Evolutionary conservation across 768 basidiomycete genomes (phyloP), one percentile per base, ranked within the genome.

Genomic region (Macrocybe gigantea): DNA sequence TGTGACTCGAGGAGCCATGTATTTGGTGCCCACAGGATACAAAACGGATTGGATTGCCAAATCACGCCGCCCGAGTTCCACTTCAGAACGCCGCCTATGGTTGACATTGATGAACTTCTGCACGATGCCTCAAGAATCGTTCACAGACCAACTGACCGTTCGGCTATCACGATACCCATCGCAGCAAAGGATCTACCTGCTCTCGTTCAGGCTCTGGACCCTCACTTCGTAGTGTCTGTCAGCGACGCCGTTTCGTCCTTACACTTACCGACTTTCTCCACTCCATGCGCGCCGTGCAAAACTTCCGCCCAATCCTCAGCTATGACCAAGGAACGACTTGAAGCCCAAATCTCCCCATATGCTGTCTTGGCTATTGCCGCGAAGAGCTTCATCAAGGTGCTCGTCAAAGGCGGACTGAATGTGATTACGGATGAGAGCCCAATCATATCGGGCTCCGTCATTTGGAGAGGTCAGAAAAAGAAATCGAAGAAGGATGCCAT

Each of bases 341-440:
- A 72, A 32, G 50, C 50, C 5, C 53, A 56, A 12, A 55, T 78
- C 8, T 70, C 70, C 12, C 72, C 75, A 9, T 55, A 64, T 55
- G 72, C 73, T 5, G 54, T 70, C 38, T 57, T 79, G 12, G 60
- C 73, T 7, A 50, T 74, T 12, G 52, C 62, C 5, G 56, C 64
- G 7, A 58, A 62, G 47, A 56, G 50, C 31, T 70, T 77, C 44
- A 52, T 73, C 6, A 62, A 63, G 11, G 52, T 55, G 1, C 56
- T 77, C 41, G 58, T 76, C 14, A 52, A 57, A 32, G 62, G 62
- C 30, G 77, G 71, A 12, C 45, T 73, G 33, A 64, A 69, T 22
- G 22, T 22, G 1, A 22, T 22, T 22, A 22, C 1, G 22, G 22
- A 22, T 22, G 22, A 22, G 22, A 22, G 22, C 22, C 22, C 22